Base-by-base conservation (phyloP, 2,329 filamentous ascomycete species). In the Pezicula neosporulosa region DNA sequence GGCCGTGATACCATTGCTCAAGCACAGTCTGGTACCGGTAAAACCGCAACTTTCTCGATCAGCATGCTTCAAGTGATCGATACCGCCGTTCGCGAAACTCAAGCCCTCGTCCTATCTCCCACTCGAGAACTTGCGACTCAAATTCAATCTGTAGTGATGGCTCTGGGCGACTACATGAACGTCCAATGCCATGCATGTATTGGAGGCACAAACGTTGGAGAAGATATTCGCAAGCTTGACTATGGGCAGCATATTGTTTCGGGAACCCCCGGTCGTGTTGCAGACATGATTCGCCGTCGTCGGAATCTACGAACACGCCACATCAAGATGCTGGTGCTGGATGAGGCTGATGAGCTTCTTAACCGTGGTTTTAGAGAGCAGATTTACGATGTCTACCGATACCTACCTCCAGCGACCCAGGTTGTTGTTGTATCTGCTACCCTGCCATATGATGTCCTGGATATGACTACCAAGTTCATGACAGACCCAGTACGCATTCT, bases 391-490 rank as follows among this genome's bases (percentile, higher is more conserved):
- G 92, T 99, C 47, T 97, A 97, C 77, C 90, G 92, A 67, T 96
- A 97, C 67, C 86, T 99, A 1, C 94, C 94, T 15, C 94, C 92
- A 24, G 91, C 93, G 5, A 99, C 94, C 1, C 94, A 99, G 72
- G 94, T 97, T n/a, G 94, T 97, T 3, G 90, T 99, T 27, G 90
- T 99, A 61, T 96, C 90, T 49, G 94, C 94, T 58, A 99, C 94
- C 4, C 85, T 99, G 33, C 94, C 94, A 43, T 95, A 97, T 77
- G 94, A 99, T 67, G 94, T 99, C 18, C 83, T 99, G 48, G 93
- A 97, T 72, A 96, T 99, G 89, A 99, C 94, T 30, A 97, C 93
- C 61, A 97, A 97, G 73, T 99, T 99, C 81, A 99, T 99, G 94
- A 96, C 90, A 24, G 93, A 97, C 65, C 93, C 93, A 1, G 93